Percentiles rank a stretch among this genome's conserved stretches.
Evolutionary conservation across 371 early-diverging fungal genomes (phyloP).

Genomic region (Chytridium lagenaria): DNA sequence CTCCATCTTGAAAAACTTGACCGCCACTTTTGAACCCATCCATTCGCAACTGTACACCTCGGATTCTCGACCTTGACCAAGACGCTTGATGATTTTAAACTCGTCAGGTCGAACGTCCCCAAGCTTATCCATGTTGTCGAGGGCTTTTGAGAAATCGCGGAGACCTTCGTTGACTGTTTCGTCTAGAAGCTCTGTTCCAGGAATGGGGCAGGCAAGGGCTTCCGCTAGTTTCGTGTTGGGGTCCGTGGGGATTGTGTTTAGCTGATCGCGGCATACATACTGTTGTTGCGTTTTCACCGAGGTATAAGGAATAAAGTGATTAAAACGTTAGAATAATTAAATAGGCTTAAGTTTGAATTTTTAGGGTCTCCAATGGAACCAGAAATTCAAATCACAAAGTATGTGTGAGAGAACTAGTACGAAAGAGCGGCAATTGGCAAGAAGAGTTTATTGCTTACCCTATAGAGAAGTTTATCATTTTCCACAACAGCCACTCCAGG

Average conservation of each 20-base stretch:
- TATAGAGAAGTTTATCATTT: slow-evolving; percentile 15
- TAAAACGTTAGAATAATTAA: too few relatives aligned
- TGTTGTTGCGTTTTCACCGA: slow-evolving; percentile 1
- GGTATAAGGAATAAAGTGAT: too few relatives aligned
- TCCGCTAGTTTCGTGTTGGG: not conserved
- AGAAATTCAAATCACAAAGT: too few relatives aligned
- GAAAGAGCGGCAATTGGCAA: too few relatives aligned
- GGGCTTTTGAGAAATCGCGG: not conserved
- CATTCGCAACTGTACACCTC: slow-evolving; percentile 19
- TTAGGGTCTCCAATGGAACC: too few relatives aligned
- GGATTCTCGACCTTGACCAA: slow-evolving; percentile 28
- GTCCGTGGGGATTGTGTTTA: not conserved
- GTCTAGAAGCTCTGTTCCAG: not conserved
- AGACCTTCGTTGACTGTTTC: slow-evolving; percentile 13
- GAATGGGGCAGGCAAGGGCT: not conserved
- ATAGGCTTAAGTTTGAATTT: too few relatives aligned
- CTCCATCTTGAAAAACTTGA: slow-evolving; percentile 19
- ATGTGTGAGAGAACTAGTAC: too few relatives aligned
- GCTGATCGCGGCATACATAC: slow-evolving; percentile 13
- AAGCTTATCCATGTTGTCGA: not conserved
- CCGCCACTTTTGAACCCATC: slow-evolving; percentile 20
- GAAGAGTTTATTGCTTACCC: too few relatives aligned
- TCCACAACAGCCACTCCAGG: slow-evolving; percentile 22
- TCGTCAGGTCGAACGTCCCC: not conserved
- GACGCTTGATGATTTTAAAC: not conserved